phyloP scores from a whole-genome alignment of 139 green algal genomes.

The Asterochloris sp. region DNA sequence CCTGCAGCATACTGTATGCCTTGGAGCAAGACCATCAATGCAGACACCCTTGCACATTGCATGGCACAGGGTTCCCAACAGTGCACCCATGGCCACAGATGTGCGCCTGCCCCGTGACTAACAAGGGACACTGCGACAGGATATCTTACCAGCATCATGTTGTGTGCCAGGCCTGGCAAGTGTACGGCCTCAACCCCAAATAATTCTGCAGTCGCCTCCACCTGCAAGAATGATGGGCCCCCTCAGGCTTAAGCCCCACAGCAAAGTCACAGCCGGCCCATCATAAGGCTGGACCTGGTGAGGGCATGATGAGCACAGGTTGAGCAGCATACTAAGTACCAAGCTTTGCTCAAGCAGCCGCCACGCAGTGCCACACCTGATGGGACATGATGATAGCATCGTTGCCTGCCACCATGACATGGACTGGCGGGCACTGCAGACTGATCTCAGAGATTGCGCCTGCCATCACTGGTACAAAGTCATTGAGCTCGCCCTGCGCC shows the following conservation, averaged over 20 bases:
- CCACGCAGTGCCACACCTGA: not conserved
- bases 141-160: constrained; percentile 73
- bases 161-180: constrained; percentile 65
- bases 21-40: not conserved
- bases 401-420: constrained; percentile 67
- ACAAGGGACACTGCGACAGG: not conserved
- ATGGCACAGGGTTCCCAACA: not conserved
- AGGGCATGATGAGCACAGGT: no score
- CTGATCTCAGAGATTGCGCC: not conserved
- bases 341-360: no score
- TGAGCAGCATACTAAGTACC: no score
- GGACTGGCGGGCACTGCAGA: not conserved
- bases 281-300: no score
- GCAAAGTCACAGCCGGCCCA: no score
- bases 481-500: not conserved
- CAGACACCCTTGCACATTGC: not conserved
- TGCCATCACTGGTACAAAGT: not conserved
- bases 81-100: not conserved
- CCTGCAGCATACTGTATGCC: not conserved
- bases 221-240: no score
- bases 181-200: constrained; percentile 45
- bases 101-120: not conserved
- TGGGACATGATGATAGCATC: constrained; percentile 31
- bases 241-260: no score
- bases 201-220: constrained; percentile 36